Evolutionary conservation across 176 grass and related monocot genomes (phyloP), one percentile per base, ranked within the genome.

Genomic region (Hyparrhenia diplandra): DNA sequence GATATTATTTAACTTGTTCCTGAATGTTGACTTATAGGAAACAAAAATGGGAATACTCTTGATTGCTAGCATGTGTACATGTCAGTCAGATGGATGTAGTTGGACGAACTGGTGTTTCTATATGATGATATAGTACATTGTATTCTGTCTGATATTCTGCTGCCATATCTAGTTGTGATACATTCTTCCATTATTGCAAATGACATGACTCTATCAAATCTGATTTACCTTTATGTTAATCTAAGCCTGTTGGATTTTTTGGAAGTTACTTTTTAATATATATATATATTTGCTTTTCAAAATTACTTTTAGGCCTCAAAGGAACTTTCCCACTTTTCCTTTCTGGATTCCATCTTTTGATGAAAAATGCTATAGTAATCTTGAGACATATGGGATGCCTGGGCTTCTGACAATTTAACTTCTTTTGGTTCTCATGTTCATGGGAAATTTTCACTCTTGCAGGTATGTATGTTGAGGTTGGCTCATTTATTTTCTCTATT

Each of bases 401-500:
- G 92, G 94, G 92, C 94, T 87, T 85, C 82, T 27, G 87, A 87
- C 59, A 71, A 85, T 24, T 71, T 97, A 29, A 55, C 94, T 88
- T 94, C 88, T 47, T 82, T 87, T 86, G 94, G 94, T 65, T 97
- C 91, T 43, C 86, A 94, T 77, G 90, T 97, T 79, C 88, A 89
- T 67, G 92, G 89, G 24, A 97, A 90, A 70, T 86, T 97, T 55
- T 84, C 74, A 17, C 83, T 89, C 11, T 75, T 97, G 67, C 92
- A 97, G 94, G 95, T 98, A 82, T 68, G 36, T 45, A 27, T 82
- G 86, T 87, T 13, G n/a, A 30, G 10, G 41, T 63, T 40, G 74
- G 21, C 49, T 88, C 62, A 49, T 74, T n/a, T n/a, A n/a, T n/a
- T n/a, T 74, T 79, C 24, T 49, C 70, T 32, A 32, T 30, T 30